A percentile compares a stretch with the other conserved stretches of the same genome.
Evolutionary conservation across 164 flowering plant species (phyloP).

Genomic region (Piper longum): DNA sequence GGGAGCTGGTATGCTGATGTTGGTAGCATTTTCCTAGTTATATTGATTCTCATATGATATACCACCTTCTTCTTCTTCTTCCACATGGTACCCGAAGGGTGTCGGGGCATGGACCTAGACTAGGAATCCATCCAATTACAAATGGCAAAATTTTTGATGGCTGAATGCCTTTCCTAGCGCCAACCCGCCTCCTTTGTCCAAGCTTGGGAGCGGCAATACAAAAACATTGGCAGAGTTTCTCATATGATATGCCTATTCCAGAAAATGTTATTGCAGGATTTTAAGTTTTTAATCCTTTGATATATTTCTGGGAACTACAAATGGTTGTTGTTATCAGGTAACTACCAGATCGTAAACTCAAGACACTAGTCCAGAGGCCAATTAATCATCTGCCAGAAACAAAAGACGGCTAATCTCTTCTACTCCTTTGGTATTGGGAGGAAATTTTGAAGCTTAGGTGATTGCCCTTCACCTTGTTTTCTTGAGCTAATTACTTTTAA

Average conservation of each 20-base stretch:
- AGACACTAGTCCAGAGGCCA: conserved; percentile 62
- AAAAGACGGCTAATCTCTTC: conserved; percentile 82
- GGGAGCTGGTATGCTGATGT: no score
- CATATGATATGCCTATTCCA: not conserved
- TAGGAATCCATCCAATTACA: no score
- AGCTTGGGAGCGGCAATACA: no score
- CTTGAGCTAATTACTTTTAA: not conserved
- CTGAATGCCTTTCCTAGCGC: no score
- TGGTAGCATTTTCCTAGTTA: no score
- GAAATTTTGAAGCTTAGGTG: conserved; percentile 89
- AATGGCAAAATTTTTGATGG: no score
- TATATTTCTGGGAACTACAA: not conserved
- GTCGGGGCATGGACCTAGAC: no score
- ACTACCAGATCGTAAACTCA: conserved; percentile 87
- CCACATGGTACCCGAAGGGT: no score
- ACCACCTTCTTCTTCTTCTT: no score
- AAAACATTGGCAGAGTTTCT: not conserved
- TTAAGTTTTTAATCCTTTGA: not conserved
- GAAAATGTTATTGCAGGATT: not conserved
- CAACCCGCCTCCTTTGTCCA: no score
- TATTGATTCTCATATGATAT: no score
- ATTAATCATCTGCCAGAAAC: conserved; percentile 66
- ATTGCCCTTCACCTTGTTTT: not conserved
- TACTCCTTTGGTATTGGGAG: conserved; percentile 96
- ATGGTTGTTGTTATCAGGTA: conserved; percentile 26